phyloP scores from a whole-genome alignment of 768 basidiomycete genomes.

The Amanita jacksonii region DNA sequence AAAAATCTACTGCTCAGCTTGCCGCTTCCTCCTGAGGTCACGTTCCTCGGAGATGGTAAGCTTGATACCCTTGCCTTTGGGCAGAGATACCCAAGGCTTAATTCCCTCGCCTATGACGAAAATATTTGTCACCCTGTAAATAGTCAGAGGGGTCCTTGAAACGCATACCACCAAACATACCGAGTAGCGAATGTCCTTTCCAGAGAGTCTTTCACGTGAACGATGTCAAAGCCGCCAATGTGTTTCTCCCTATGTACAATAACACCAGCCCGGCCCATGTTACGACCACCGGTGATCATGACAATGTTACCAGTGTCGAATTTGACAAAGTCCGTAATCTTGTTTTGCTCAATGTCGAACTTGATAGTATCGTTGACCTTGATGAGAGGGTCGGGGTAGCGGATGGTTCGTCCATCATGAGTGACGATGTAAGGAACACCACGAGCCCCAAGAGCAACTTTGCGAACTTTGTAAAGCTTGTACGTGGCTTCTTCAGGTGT shows the following conservation, averaged over 20 bases:
- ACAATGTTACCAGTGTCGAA: conserved; percentile 97
- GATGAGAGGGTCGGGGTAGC: conserved; percentile 96
- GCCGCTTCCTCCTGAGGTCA: conserved; percentile 79
- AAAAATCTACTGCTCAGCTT: conserved; percentile 49
- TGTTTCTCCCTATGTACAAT: conserved; percentile 97
- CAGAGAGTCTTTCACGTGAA: conserved; percentile 92
- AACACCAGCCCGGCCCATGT: conserved; percentile 97
- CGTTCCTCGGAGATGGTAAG: conserved; percentile 96
- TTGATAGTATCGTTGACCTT: conserved; percentile 96
- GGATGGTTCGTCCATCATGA: conserved; percentile 99
- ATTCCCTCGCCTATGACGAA: conserved; percentile 94
- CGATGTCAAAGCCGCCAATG: conserved; percentile 96
- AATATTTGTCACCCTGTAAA: conserved; percentile 81
- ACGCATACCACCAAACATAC: conserved; percentile 34
- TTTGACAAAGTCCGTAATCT: conserved; percentile 87
- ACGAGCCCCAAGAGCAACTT: conserved; percentile 83
- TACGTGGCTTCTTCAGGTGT: conserved; percentile 93
- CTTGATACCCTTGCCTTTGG: conserved; percentile 96
- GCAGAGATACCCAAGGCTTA: conserved; percentile 96
- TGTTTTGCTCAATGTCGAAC: conserved; percentile 90
- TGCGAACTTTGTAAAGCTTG: conserved; percentile 93
- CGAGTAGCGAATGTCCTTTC: conserved; percentile 97
- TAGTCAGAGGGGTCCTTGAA: background rate
- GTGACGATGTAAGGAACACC: conserved; percentile 97
- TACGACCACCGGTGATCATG: conserved; percentile 97